phyloP scores from a whole-genome alignment of 176 grass and related monocot species.

The Saccharum officinarum region DNA sequence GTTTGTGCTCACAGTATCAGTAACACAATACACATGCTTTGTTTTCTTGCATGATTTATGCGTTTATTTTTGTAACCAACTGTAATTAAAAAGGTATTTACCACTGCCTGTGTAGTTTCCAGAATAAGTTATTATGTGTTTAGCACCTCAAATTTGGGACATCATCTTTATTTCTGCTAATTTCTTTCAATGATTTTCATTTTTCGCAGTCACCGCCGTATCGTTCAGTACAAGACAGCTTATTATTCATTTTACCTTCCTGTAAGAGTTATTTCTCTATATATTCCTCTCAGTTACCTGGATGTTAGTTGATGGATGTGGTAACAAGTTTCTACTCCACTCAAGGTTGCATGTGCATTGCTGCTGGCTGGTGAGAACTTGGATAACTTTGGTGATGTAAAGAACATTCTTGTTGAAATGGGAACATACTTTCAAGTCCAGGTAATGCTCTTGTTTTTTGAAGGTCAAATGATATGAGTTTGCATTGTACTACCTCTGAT shows the following conservation, averaged over 20 bases:
- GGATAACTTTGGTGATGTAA: slow-evolving; percentile 79
- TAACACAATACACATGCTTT: neutral
- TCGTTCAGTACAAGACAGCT: slow-evolving; percentile 96
- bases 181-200: slow-evolving; percentile 31
- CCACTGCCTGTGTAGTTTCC: neutral
- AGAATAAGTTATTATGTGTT: slow-evolving; percentile 25
- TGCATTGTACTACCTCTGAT: slow-evolving; percentile 27
- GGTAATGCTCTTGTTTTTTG: slow-evolving; percentile 34
- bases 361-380: slow-evolving; percentile 81
- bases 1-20: slow-evolving; percentile 20
- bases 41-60: slow-evolving; percentile 21
- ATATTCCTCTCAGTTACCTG: neutral
- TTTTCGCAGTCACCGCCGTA: slow-evolving; percentile 80
- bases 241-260: slow-evolving; percentile 99
- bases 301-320: neutral
- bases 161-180: slow-evolving; percentile 22
- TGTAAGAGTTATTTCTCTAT: slow-evolving; percentile 41
- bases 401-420: slow-evolving; percentile 96
- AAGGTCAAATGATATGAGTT: neutral
- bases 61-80: no score
- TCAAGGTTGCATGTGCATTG: slow-evolving; percentile 93
- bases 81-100: no score
- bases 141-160: neutral
- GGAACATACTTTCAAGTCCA: slow-evolving; percentile 98
- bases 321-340: slow-evolving; percentile 20